Evolutionary conservation across 169 alveolate genomes (phyloP).

Genomic region (Cryptosporidium andersoni): DNA sequence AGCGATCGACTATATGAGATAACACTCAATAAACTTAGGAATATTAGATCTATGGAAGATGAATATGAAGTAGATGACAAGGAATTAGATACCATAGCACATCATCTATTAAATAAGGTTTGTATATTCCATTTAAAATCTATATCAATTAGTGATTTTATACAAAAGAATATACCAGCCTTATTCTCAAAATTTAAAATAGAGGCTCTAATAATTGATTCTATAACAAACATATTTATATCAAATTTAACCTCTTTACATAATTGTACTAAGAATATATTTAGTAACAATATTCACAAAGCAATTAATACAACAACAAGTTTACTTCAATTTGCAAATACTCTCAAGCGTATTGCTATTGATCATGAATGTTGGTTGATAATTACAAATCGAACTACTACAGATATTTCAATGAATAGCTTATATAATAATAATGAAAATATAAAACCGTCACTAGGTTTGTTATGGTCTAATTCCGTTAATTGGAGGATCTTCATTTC

Average conservation of each 20-base stretch:
- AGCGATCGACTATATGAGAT: conserved; percentile 26
- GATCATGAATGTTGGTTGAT: conserved; percentile 56
- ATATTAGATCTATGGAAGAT: background rate
- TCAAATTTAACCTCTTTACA: conserved; percentile 18
- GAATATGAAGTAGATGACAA: background rate
- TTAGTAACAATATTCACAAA: conserved; percentile 6
- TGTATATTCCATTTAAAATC: conserved; percentile 8
- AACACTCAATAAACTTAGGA: background rate
- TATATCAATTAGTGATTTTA: conserved; percentile 1
- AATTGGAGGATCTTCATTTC: conserved; percentile 57
- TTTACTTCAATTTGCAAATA: conserved; percentile 30
- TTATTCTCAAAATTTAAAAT: conserved; percentile 24
- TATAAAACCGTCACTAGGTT: conserved; percentile 50
- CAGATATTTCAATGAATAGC: conserved; percentile 2
- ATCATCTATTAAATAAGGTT: conserved; percentile 12
- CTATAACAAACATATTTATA: conserved; percentile 40
- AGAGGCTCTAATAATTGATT: conserved; percentile 53
- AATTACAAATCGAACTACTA: conserved; percentile 58
- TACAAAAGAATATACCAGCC: conserved; percentile 28
- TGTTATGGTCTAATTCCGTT: conserved; percentile 50
- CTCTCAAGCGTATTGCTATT: conserved; percentile 25
- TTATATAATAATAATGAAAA: background rate
- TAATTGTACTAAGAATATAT: background rate
- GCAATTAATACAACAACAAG: conserved; percentile 12
- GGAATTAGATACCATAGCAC: background rate